Evolutionary conservation across 108 stramenopile species (phyloP), one percentile per base, ranked within the genome.

Genomic region (Pseudonitzschia multiseries): DNA sequence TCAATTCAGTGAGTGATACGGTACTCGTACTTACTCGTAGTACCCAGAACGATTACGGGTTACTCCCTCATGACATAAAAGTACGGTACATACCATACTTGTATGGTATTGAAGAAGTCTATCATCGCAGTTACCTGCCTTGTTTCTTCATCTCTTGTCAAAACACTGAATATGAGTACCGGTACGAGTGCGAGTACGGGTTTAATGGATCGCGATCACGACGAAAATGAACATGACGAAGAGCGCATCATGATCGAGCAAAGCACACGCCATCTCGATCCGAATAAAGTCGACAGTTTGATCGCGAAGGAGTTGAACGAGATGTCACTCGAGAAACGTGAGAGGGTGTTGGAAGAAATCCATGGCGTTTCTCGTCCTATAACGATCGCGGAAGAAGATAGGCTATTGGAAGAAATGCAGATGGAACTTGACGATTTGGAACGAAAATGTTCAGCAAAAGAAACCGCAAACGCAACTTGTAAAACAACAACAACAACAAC

Each of bases 251-350:
- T 48, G 17, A 14, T 48, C 4, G 2, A 48, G 18, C 46, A 48
- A 10, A 2, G 46, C 46, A 5, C 1, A 18, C 46, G 18, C 1
- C 46, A 48, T 2, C 13, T 48, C 9, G 18, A 48, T 14, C 46
- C 21, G 2, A 10, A 56, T 2, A 2, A 22, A 26, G 54, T 56
- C 2, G 72, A 73, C 0, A 26, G 2, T 18, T 28, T 73, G 12
- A 8, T 73, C 13, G 72, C 50, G 0, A 62, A 51, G 22, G 72
- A 73, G 15, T 36, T 73, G 48, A 65, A 63, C 31, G 15, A 63
- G 27, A 29, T 73, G 61, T 24, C 63, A 1, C 50, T 65, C 27
- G 41, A 65, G 4, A 31, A 64, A 41, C 43, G 63, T 9, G 72
- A 73, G 12, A 10, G 17, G 8, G 26, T 65, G 0, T 40, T 26